Conservation (phyloP, 768 basidiomycete species). For the Tricholomella constricta region DNA sequence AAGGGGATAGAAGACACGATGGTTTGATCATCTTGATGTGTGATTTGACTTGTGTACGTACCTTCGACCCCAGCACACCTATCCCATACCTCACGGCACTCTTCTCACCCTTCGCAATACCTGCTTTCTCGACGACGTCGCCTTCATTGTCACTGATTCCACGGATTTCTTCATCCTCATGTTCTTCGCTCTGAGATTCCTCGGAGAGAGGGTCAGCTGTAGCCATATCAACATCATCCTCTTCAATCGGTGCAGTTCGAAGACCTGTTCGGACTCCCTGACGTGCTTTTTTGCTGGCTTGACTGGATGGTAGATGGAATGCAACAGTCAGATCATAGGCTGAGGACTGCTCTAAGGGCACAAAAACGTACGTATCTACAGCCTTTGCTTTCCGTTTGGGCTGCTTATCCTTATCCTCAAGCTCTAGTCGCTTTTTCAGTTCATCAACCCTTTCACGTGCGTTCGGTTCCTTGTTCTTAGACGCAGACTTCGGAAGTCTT, state of each 20-base stretch:
- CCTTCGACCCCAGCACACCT: neutral
- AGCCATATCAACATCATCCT: neutral
- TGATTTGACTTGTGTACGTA: neutral
- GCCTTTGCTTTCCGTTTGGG: neutral
- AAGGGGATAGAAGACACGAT: neutral
- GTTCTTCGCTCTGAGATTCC: too few relatives aligned
- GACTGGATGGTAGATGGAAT: neutral
- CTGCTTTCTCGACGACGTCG: neutral
- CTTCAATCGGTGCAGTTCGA: neutral
- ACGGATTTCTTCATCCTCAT: neutral
- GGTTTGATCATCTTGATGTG: neutral
- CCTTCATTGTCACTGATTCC: neutral
- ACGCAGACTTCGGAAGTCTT: neutral
- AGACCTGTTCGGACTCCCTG: neutral
- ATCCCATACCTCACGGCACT: neutral
- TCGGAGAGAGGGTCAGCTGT: neutral
- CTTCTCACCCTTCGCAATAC: neutral
- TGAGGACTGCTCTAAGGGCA: too few relatives aligned
- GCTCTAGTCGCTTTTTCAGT: neutral
- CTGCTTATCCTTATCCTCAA: neutral
- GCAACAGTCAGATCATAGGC: neutral
- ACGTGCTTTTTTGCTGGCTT: neutral
- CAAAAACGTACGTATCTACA: too few relatives aligned
- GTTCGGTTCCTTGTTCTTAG: neutral
- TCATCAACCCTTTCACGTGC: neutral